Percentiles rank a stretch among this genome's conserved stretches.
Evolutionary conservation across 495 filamentous ascomycete species (phyloP).

Genomic region (Eremomyces bilateralis): DNA sequence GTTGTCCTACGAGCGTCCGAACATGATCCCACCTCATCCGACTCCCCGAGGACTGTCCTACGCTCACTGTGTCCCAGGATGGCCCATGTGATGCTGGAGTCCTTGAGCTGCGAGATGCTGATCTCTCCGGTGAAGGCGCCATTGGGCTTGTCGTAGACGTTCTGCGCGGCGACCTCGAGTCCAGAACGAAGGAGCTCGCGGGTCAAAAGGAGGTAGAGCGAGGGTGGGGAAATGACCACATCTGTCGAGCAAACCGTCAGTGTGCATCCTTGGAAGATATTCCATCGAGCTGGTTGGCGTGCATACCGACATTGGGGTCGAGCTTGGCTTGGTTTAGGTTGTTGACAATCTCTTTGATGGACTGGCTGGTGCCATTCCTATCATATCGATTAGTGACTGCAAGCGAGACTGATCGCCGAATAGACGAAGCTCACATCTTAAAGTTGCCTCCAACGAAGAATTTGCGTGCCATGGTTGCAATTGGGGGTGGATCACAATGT

Average conservation of each 20-base stretch:
- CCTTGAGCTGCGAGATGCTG: slow-evolving; percentile 70
- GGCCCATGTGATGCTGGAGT: slow-evolving; percentile 68
- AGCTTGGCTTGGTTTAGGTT: slow-evolving; percentile 64
- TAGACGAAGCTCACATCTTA: slow-evolving; percentile 49
- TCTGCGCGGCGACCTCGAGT: slow-evolving; percentile 76
- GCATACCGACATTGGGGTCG: slow-evolving; percentile 43
- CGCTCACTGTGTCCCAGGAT: slow-evolving; percentile 89
- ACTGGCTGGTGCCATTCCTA: slow-evolving; percentile 81
- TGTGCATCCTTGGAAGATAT: background rate
- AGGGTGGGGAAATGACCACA: slow-evolving; percentile 80
- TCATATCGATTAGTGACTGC: slow-evolving; percentile 6
- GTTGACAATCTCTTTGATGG: slow-evolving; percentile 69
- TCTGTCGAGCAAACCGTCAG: slow-evolving; percentile 26
- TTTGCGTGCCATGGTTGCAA: slow-evolving; percentile 59
- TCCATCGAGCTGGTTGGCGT: slow-evolving; percentile 2
- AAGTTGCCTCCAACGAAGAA: slow-evolving; percentile 99
- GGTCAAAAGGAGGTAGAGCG: slow-evolving; percentile 74
- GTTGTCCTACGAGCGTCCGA: background rate
- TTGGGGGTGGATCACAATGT: slow-evolving; percentile 4
- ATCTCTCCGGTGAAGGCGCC: slow-evolving; percentile 97
- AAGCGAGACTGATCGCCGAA: slow-evolving; percentile 12
- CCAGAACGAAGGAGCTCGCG: slow-evolving; percentile 44
- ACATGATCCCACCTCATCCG: background rate
- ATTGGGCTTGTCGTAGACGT: slow-evolving; percentile 89
- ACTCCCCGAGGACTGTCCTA: slow-evolving; percentile 60